Conservation (phyloP, 495 filamentous ascomycete genomes). For the Parachaetomium inaequale region DNA sequence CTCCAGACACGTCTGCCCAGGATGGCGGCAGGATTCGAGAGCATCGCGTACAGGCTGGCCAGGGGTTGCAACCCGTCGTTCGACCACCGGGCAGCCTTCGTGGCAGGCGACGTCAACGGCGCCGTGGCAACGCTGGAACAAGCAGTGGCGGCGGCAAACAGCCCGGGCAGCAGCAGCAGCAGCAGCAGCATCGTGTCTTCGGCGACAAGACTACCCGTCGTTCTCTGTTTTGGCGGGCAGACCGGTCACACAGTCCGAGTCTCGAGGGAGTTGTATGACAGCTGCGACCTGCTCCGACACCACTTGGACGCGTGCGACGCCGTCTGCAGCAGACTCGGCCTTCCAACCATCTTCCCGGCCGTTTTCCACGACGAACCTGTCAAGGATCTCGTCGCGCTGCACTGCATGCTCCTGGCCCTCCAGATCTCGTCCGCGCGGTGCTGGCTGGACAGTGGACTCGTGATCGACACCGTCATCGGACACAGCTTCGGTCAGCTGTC, state of each 20-base stretch:
- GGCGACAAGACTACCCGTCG: conserved; percentile 18
- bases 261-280: conserved; percentile 33
- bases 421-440: conserved; percentile 49
- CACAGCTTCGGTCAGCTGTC: conserved; percentile 56
- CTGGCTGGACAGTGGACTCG: conserved; percentile 51
- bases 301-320: conserved; percentile 42
- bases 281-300: conserved; percentile 27
- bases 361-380: conserved; percentile 43
- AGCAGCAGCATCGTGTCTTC: too few species aligned
- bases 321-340: conserved; percentile 24
- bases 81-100: too few species aligned
- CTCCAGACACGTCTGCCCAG: too few species aligned
- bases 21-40: too few species aligned
- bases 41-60: too few species aligned
- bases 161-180: too few species aligned
- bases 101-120: too few species aligned
- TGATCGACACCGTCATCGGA: conserved; percentile 40
- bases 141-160: too few species aligned
- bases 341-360: conserved; percentile 41
- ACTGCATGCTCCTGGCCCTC: conserved; percentile 44
- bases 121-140: too few species aligned
- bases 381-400: conserved; percentile 42
- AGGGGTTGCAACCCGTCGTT: too few species aligned
- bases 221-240: conserved; percentile 53
- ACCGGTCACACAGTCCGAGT: conserved; percentile 38